These are phyloP conservation scores for Botrytis sinoallii DNA, from an alignment of 2,329 filamentous ascomycete genomes.

Conservation along the genomic window DNA sequence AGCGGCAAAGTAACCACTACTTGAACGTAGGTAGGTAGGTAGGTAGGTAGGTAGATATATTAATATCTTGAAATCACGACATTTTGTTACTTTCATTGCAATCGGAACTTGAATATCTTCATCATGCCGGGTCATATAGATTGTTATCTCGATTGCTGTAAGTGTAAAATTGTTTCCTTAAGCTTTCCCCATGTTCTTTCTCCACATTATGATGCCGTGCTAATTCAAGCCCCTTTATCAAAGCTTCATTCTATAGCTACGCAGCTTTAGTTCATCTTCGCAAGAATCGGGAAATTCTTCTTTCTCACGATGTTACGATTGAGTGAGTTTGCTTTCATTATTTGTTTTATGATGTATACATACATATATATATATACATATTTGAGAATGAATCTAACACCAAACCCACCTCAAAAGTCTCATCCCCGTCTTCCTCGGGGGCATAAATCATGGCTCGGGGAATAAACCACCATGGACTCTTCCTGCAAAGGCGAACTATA, in stretches of 20 bases:
- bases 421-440: constrained; percentile 69
- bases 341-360: too few relatives aligned
- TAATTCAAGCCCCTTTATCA: background rate
- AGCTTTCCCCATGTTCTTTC: background rate
- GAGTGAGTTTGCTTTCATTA: constrained; percentile 51
- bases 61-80: background rate
- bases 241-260: constrained; percentile 65
- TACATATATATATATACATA: background rate
- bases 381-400: background rate
- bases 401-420: constrained; percentile 46
- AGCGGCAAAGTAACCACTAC: background rate
- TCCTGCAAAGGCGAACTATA: constrained; percentile 63
- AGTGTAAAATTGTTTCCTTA: constrained; percentile 25
- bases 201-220: background rate
- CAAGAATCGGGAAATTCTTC: constrained; percentile 52
- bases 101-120: constrained; percentile 3
- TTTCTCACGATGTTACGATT: constrained; percentile 57
- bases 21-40: too few relatives aligned
- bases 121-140: constrained; percentile 62
- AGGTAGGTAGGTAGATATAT: background rate
- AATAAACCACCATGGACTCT: constrained; percentile 74
- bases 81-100: background rate
- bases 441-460: constrained; percentile 55
- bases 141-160: constrained; percentile 65
- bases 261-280: constrained; percentile 56